Conservation (phyloP, 148 eudicot species). For the Dysphania ambrosioides region DNA sequence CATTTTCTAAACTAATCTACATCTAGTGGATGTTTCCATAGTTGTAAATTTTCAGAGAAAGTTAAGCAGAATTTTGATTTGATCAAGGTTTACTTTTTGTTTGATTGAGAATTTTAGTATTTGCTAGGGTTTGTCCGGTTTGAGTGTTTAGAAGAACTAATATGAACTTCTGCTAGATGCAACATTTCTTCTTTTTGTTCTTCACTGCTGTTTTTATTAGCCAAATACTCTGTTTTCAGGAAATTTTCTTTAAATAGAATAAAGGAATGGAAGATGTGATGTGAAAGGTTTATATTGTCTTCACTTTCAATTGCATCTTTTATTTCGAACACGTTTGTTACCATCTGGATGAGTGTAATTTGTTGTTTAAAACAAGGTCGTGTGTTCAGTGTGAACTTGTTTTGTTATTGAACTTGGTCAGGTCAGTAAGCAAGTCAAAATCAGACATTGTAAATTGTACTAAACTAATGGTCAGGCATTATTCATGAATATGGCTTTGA, state of each 20-base stretch:
- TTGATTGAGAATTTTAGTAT: no score
- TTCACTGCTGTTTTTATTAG: neutral
- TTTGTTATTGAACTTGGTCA: neutral
- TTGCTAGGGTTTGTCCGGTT: neutral
- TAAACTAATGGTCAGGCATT: neutral
- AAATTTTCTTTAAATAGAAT: neutral
- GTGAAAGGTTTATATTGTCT: neutral
- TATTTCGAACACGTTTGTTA: neutral
- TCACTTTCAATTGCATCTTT: neutral
- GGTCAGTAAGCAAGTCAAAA: neutral
- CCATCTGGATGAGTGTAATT: neutral
- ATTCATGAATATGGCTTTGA: neutral
- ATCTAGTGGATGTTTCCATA: neutral
- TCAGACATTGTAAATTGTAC: neutral
- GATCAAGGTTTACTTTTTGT: neutral
- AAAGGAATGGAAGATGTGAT: neutral
- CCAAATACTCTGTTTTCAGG: neutral
- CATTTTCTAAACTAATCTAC: neutral
- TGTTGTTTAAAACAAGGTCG: neutral
- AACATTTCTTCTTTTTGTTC: neutral
- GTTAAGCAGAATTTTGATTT: neutral
- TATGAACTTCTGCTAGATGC: neutral
- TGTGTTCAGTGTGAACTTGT: neutral
- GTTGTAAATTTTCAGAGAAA: neutral
- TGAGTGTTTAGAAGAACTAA: neutral